Evolutionary conservation across 192 early-diverging fungal species (phyloP).

Genomic region (Rhizoclosmatium globosum): DNA sequence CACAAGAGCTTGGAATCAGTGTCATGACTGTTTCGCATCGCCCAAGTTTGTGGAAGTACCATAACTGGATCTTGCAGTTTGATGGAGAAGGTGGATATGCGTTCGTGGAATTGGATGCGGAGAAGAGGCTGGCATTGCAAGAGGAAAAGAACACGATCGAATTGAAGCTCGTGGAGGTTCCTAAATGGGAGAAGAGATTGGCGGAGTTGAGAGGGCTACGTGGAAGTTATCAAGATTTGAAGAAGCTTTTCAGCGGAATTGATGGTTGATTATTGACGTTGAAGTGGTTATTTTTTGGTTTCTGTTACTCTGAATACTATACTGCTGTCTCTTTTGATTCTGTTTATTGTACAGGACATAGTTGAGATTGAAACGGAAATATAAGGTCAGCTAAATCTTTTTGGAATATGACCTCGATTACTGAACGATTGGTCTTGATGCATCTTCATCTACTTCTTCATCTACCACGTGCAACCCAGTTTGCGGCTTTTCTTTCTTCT

Average conservation of each 20-base stretch:
- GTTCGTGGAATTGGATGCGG: slow-evolving; percentile 89
- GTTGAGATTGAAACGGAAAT: no score
- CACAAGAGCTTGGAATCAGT: slow-evolving; percentile 80
- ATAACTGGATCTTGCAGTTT: slow-evolving; percentile 91
- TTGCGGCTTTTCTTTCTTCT: background rate
- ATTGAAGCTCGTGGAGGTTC: slow-evolving; percentile 77
- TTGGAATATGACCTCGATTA: background rate
- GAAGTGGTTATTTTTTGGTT: slow-evolving; percentile 4
- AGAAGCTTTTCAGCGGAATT: background rate
- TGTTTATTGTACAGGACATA: background rate
- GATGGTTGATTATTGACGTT: background rate
- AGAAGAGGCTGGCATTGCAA: slow-evolving; percentile 84
- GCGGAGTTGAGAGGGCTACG: slow-evolving; percentile 65
- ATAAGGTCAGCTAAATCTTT: no score
- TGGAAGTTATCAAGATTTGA: slow-evolving; percentile 42
- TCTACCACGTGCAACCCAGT: background rate
- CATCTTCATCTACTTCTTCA: background rate
- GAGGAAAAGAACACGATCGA: slow-evolving; percentile 91
- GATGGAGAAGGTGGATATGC: slow-evolving; percentile 97
- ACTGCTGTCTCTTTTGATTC: background rate
- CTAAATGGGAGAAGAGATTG: slow-evolving; percentile 77
- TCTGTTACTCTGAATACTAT: background rate
- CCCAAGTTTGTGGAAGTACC: slow-evolving; percentile 95
- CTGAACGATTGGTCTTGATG: background rate
- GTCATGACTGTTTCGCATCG: slow-evolving; percentile 96